These are phyloP conservation scores for Conticribra weissflogii DNA, from an alignment of 108 stramenopile genomes.

Conservation along the genomic window DNA sequence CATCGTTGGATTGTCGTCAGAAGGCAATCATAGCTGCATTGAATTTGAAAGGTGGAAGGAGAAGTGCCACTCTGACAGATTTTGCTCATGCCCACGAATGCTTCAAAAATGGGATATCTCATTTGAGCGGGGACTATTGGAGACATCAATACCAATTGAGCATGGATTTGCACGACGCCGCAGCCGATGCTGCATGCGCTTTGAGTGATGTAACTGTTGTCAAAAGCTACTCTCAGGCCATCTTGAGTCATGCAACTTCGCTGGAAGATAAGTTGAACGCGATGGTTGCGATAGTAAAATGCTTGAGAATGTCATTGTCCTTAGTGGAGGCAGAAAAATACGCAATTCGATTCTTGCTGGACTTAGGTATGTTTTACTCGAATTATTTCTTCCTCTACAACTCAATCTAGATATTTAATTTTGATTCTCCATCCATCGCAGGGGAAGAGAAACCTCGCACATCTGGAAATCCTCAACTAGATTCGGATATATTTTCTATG, in stretches of 20 bases:
- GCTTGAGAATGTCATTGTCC: not conserved
- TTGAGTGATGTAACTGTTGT: slow-evolving; percentile 5
- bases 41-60: slow-evolving; percentile 34
- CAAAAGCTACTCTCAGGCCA: not conserved
- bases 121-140: slow-evolving; percentile 25
- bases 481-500: not conserved
- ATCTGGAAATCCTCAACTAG: not conserved
- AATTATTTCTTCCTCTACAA: not conserved
- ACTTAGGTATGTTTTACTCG: no score
- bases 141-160: slow-evolving; percentile 14
- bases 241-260: slow-evolving; percentile 10
- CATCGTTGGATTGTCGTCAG: slow-evolving; percentile 8
- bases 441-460: not conserved
- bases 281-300: slow-evolving; percentile 1
- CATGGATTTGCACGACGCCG: slow-evolving; percentile 24
- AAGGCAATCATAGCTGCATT: slow-evolving; percentile 19
- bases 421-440: no score
- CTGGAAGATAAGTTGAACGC: slow-evolving; percentile 22
- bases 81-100: slow-evolving; percentile 6
- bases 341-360: not conserved
- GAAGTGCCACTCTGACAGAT: slow-evolving; percentile 10
- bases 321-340: not conserved
- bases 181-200: slow-evolving; percentile 16
- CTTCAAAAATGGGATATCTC: slow-evolving; percentile 34
- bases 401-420: not conserved